Conservation (phyloP, 768 basidiomycete genomes). For the Trametes cinnabarina region DNA sequence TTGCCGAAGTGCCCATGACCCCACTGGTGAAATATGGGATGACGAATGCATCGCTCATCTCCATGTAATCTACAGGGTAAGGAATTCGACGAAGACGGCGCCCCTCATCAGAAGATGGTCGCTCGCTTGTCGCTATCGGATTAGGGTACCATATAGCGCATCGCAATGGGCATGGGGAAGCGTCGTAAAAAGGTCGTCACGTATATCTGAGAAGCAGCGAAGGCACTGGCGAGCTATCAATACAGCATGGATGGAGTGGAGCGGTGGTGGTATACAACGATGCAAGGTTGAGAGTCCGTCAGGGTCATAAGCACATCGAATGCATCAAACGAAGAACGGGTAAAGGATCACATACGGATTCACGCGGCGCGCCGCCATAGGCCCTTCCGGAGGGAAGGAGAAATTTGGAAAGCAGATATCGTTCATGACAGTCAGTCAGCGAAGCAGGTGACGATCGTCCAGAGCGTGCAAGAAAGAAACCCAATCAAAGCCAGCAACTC, state of each 20-base stretch:
- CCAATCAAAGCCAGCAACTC: slow-evolving; percentile 8
- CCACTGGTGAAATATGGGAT: not conserved
- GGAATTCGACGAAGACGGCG: slow-evolving; percentile 80
- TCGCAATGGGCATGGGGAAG: slow-evolving; percentile 29
- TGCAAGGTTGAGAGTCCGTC: slow-evolving; percentile 23
- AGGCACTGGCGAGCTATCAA: slow-evolving; percentile 37
- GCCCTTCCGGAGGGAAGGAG: not conserved
- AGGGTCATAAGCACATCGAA: slow-evolving; percentile 19
- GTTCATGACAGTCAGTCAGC: slow-evolving; percentile 11
- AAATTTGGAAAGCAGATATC: not conserved
- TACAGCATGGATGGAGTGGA: slow-evolving; percentile 35
- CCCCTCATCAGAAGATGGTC: slow-evolving; percentile 84
- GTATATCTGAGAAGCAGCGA: slow-evolving; percentile 17
- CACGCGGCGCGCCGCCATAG: slow-evolving; percentile 12
- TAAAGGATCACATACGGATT: slow-evolving; percentile 10
- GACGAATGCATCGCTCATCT: slow-evolving; percentile 10
- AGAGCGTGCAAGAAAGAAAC: slow-evolving; percentile 10
- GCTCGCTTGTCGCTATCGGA: slow-evolving; percentile 45
- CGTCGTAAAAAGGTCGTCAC: slow-evolving; percentile 31
- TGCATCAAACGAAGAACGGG: slow-evolving; percentile 3
- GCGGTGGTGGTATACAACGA: slow-evolving; percentile 32
- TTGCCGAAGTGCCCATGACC: slow-evolving; percentile 16
- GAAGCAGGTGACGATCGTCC: slow-evolving; percentile 11
- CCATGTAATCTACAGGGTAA: slow-evolving; percentile 47
- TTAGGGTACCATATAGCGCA: slow-evolving; percentile 21